Percentiles rank a stretch among this genome's conserved stretches.
phyloP scores from a whole-genome alignment of 805 yeast species.

The Suhomyces prunicola region DNA sequence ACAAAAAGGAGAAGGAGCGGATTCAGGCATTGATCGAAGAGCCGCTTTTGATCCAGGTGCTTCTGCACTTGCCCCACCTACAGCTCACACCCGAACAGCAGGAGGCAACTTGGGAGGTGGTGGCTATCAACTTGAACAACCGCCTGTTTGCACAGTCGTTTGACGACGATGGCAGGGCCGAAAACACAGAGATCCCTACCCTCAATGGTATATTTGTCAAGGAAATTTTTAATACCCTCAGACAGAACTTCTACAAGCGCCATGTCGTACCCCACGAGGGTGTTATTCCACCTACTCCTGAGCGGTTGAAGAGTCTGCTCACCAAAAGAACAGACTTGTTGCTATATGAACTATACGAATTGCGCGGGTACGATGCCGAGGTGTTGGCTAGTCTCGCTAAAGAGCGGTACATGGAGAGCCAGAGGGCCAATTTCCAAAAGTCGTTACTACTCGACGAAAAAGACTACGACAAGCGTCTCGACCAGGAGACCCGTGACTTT shows the following conservation, averaged over 20 bases:
- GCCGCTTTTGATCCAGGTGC: conserved; percentile 27
- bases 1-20: conserved; percentile 21
- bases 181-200: conserved; percentile 17
- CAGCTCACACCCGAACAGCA: conserved; percentile 21
- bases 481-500: conserved; percentile 7
- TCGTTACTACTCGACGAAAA: not conserved
- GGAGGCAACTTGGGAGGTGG: conserved; percentile 32
- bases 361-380: conserved; percentile 22
- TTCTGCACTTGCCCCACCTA: conserved; percentile 30
- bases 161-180: conserved; percentile 8
- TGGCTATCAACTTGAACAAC: conserved; percentile 31
- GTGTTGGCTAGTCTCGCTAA: conserved; percentile 18
- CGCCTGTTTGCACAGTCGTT: conserved; percentile 14
- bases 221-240: conserved; percentile 17
- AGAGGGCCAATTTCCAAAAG: conserved; percentile 3
- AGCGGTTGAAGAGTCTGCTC: not conserved
- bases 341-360: conserved; percentile 20
- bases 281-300: not conserved
- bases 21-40: conserved; percentile 20
- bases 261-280: not conserved
- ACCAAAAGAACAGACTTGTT: conserved; percentile 9
- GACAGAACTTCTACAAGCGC: conserved; percentile 11
- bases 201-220: conserved; percentile 24
- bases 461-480: conserved; percentile 8
- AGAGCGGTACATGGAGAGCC: conserved; percentile 18